Conservation (phyloP, 257 asterid species). For the Nicotiana paniculata region DNA sequence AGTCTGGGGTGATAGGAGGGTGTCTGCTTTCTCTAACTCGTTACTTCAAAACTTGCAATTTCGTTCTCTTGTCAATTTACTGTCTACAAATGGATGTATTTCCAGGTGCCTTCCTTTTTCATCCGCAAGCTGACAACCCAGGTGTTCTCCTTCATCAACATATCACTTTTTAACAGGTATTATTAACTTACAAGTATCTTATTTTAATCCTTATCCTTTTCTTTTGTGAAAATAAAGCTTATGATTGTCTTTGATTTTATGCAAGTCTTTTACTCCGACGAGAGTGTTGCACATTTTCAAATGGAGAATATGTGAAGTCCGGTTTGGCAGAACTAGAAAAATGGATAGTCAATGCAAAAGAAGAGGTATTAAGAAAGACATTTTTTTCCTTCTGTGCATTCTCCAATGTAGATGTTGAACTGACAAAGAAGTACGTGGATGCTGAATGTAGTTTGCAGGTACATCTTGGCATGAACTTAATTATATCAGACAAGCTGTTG, state of each 20-base stretch:
- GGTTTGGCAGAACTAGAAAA: slow-evolving; percentile 96
- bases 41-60: neutral
- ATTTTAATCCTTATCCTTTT: neutral
- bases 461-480: slow-evolving; percentile 97
- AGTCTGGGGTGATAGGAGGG: neutral
- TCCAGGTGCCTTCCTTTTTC: slow-evolving; percentile 94
- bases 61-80: neutral
- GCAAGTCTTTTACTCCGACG: slow-evolving; percentile 91
- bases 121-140: slow-evolving; percentile 95
- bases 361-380: slow-evolving; percentile 54
- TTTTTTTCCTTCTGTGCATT: slow-evolving; percentile 5
- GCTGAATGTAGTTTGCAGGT: slow-evolving; percentile 79
- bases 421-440: neutral
- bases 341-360: slow-evolving; percentile 85
- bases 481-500: slow-evolving; percentile 98
- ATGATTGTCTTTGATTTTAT: neutral
- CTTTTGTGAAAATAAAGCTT: neutral
- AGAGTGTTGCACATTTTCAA: slow-evolving; percentile 94
- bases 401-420: slow-evolving; percentile 1
- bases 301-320: slow-evolving; percentile 97
- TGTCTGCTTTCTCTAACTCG: neutral
- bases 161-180: slow-evolving; percentile 89
- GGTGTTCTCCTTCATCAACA: slow-evolving; percentile 93
- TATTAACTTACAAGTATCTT: neutral
- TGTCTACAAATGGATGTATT: slow-evolving; percentile 10